Base-by-base conservation (phyloP, 2,329 filamentous ascomycete species). In the Fusarium sp. region DNA sequence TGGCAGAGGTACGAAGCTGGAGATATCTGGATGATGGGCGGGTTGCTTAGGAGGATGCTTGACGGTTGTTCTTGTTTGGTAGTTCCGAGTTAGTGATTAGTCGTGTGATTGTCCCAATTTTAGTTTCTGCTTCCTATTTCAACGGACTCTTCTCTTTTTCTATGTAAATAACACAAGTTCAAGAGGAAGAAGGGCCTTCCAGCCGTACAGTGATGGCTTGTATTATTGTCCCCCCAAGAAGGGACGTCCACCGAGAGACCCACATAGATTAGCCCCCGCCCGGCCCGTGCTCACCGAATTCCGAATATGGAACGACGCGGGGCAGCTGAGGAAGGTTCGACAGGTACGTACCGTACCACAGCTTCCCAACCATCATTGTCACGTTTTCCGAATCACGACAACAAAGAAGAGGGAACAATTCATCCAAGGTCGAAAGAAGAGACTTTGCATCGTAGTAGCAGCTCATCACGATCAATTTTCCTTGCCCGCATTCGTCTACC, bases 351-450 rank as follows among this genome's bases (percentile, higher is more conserved):
- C 35, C 38, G 20, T 45, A 45, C 40, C 20, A 45, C 37, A 45
- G 47, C 61, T 57, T 32, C 35, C 27, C 15, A 56, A 22, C 56
- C 17, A 25, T 30, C 38, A 68, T 68, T 58, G 47, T 68, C 38
- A 45, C 50, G 5, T 66, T 62, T 56, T 63, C 15, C 25, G 45
- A 43, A 22, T 20, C 38, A 35, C 32, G 40, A 27, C 60, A 52
- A 72, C 64, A 68, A 72, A 68, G 54, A 64, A 61, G 52, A 64
- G 38, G 40, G 14, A 45, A 12, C n/a, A 59, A 7, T 22, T 22
- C 52, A 27, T 37, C 43, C 35, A n/a, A n/a, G n/a, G 47, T 54
- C 47, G 47, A 30, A 32, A 20, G 27, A 50, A 50, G 20, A 6
- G 25, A 22, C n/a, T 40, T 20, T 12, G 2, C 14, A 15, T 45